Base-by-base conservation (phyloP, 768 basidiomycete genomes). In the Lactarius tabidus region DNA sequence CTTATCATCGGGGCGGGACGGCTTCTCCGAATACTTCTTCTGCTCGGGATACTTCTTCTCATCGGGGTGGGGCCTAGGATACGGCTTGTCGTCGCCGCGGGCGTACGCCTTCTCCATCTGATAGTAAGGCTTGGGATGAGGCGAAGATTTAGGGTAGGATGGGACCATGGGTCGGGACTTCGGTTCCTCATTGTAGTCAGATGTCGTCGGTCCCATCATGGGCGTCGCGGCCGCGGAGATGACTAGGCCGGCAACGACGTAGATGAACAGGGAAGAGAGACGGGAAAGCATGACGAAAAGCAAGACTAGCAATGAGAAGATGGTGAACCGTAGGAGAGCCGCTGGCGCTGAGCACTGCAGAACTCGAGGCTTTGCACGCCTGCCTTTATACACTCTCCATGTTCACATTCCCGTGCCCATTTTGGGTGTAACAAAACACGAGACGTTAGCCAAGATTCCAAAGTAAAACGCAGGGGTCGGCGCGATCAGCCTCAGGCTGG, bases 221-320 rank as follows among this genome's bases (percentile, higher is more conserved):
- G 65, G 65, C 2, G 51, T 66, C 33, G 65, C 60, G 28, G 65
- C 60, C 39, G 57, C 60, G 39, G 65, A 66, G 65, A 66, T 43
- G 33, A 36, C 61, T 39, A 66, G 65, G 31, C 60, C 65, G 18
- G 26, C 65, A 10, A 62, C 35, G 28, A 62, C 51, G 57, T 66
- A 66, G 60, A 53, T 36, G 65, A 66, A 35, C 23, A 66, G 41
- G 29, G 61, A 28, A 54, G 65, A 66, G 60, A 66, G 62, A 62
- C 57, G 65, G 9, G 65, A 66, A 54, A 66, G 57, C 65, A 66
- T 66, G 61, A 57, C 54, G 26, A 33, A 62, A 54, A 66, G 60
- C 65, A 43, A 20, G 43, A 60, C 23, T 62, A 62, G 60, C 20
- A 62, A 62, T 62, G 41, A n/a, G 36, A 23, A 29, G 26, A 1